phyloP scores from a whole-genome alignment of 2,329 filamentous ascomycete genomes.

The Nothophoma quercina region DNA sequence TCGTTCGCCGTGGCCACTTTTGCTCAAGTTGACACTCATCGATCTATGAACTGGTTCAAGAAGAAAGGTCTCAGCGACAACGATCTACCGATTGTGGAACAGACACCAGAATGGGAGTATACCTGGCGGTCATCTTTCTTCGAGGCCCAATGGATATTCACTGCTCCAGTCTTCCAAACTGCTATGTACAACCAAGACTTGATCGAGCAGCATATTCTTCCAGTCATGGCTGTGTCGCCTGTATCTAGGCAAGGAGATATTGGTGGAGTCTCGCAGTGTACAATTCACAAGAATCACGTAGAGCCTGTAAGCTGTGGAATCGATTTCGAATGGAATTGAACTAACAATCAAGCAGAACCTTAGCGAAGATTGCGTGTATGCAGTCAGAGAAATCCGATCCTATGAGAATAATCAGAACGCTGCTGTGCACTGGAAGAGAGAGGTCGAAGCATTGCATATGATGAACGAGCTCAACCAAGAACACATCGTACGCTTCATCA shows the following conservation, averaged over 20 bases:
- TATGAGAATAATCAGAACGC: neutral
- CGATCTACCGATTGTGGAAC: neutral
- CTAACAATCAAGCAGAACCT: neutral
- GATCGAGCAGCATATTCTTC: too few species aligned
- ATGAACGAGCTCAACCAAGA: neutral
- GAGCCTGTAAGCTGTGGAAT: constrained; percentile 4
- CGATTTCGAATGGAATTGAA: constrained; percentile 7
- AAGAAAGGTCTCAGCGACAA: neutral
- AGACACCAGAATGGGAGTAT: too few species aligned
- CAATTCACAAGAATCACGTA: constrained; percentile 8
- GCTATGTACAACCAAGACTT: too few species aligned
- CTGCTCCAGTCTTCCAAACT: neutral
- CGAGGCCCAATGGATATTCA: constrained; percentile 1
- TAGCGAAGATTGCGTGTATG: neutral
- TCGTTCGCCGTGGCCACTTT: neutral
- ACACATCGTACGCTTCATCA: neutral
- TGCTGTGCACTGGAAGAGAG: neutral
- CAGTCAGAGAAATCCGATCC: neutral
- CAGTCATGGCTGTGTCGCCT: too few species aligned
- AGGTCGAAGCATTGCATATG: neutral
- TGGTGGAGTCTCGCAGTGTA: too few species aligned
- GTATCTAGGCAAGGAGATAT: too few species aligned
- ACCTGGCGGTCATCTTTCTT: neutral
- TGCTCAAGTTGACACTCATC: neutral
- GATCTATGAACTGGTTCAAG: neutral